Evolutionary conservation across 495 filamentous ascomycete species (phyloP), one percentile per base, ranked within the genome.

Genomic region (Clavariopsis aquatica): DNA sequence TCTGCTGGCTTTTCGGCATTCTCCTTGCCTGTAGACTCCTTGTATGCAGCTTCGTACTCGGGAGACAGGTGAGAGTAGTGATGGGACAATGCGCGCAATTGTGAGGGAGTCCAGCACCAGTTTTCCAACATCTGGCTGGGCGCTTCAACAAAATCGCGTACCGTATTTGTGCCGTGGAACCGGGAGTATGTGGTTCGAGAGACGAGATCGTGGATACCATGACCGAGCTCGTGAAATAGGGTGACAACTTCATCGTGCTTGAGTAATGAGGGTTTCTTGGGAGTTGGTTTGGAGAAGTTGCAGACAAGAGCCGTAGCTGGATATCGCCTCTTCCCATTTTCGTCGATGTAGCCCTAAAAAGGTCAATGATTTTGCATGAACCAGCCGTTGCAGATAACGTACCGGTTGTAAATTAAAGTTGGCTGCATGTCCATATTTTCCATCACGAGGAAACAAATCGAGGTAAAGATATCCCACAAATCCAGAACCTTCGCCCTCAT

Each of bases 101-200:
- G 87, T 4, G 81, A 82, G 3, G 87, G 83, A 0, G 83, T 87
- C 86, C 86, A 89, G 79, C 85, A 89, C 87, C 87, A 90, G 75
- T 89, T 89, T 76, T 90, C 87, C 2, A 90, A 80, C 85, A 90
- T 88, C 69, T 90, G 88, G 57, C 79, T 83, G 31, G 87, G 87
- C 5, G 85, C 85, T 73, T 90, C 87, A 72, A 89, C 87, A 66
- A 89, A 90, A 77, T 90, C 87, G 20, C 85, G 81, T 10, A 87
- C 87, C 2, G 85, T 87, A 71, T 76, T 85, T n/a, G 86, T 88
- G 61, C 87, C 87, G 73, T 89, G 87, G 80, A 90, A 90, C 59
- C 84, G 84, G 4, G 86, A 87, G 78, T 87, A 89, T 22, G 73
- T 83, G 10, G 87, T 88, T 46, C 80, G 76, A 22, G 83, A 80